Evolutionary conservation across 1,284 basidiomycete species (phyloP).

Genomic region (Thecaphora frezii): DNA sequence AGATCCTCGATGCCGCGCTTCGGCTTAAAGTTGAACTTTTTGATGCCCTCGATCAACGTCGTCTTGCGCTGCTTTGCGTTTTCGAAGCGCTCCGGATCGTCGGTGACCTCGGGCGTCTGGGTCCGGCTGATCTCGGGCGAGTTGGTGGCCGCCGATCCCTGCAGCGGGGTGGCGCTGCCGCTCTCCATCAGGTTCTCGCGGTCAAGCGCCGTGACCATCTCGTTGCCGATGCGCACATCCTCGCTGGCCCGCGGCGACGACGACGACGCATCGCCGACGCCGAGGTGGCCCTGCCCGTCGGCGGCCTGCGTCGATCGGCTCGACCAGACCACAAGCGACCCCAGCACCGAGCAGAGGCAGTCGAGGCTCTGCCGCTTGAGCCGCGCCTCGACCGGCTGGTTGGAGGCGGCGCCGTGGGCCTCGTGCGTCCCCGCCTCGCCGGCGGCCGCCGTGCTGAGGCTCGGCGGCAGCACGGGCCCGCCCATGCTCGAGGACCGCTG

Average conservation of each 20-base stretch:
- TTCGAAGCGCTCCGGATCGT: constrained; percentile 92
- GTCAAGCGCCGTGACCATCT: constrained; percentile 28
- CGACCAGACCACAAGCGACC: constrained; percentile 55
- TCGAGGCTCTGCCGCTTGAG: constrained; percentile 57
- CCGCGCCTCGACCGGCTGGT: constrained; percentile 49
- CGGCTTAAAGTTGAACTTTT: constrained; percentile 97
- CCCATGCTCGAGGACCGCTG: constrained; percentile 14
- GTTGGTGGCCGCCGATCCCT: constrained; percentile 4
- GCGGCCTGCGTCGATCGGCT: constrained; percentile 17
- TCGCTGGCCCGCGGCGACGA: constrained; percentile 35
- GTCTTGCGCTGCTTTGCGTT: constrained; percentile 97
- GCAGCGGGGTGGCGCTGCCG: constrained; percentile 11
- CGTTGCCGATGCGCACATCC: constrained; percentile 41
- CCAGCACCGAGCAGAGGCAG: constrained; percentile 55
- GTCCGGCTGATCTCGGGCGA: constrained; percentile 17
- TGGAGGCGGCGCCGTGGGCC: constrained; percentile 5
- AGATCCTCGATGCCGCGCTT: constrained; percentile 83
- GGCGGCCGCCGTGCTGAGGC: constrained; percentile 32
- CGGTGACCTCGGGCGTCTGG: constrained; percentile 59
- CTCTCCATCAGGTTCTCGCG: constrained; percentile 35
- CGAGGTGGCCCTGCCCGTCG: constrained; percentile 14
- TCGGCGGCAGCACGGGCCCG: constrained; percentile 33
- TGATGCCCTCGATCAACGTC: constrained; percentile 89
- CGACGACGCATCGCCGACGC: constrained; percentile 7
- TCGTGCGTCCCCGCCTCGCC: constrained; percentile 18